phyloP scores from a whole-genome alignment of 2,329 filamentous ascomycete genomes.

The Pseudocercospora fuligena region DNA sequence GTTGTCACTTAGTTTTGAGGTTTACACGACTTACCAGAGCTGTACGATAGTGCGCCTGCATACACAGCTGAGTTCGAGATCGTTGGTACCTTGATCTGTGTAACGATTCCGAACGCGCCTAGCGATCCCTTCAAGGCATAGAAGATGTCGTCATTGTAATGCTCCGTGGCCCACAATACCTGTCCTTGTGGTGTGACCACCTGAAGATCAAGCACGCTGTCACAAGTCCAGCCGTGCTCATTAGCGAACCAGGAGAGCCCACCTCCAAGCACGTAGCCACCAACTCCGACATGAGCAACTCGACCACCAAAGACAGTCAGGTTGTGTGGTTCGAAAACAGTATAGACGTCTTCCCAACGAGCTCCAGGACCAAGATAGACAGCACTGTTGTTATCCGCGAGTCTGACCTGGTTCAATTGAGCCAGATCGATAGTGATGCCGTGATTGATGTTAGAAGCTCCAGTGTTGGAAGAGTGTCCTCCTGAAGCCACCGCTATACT shows the following conservation, averaged over 20 bases:
- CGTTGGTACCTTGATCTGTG: conserved; percentile 31
- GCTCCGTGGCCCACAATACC: conserved; percentile 27
- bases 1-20: background rate
- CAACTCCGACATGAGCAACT: conserved; percentile 50
- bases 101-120: conserved; percentile 35
- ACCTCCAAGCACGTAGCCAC: conserved; percentile 51
- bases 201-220: conserved; percentile 31
- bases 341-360: conserved; percentile 44
- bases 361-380: conserved; percentile 24
- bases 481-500: conserved; percentile 36
- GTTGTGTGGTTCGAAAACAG: conserved; percentile 45
- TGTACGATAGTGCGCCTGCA: conserved; percentile 28
- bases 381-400: conserved; percentile 9
- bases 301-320: conserved; percentile 53
- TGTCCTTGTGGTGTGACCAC: conserved; percentile 34
- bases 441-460: conserved; percentile 33
- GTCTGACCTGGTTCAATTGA: conserved; percentile 21
- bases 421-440: conserved; percentile 38
- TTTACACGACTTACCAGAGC: conserved; percentile 5
- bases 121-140: conserved; percentile 36
- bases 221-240: conserved; percentile 56
- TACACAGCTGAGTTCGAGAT: conserved; percentile 35
- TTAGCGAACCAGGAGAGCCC: conserved; percentile 57
- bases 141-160: conserved; percentile 34
- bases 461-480: conserved; percentile 33